Conservation (phyloP, 2,329 filamentous ascomycete genomes). For the Diplocarpon rosae region DNA sequence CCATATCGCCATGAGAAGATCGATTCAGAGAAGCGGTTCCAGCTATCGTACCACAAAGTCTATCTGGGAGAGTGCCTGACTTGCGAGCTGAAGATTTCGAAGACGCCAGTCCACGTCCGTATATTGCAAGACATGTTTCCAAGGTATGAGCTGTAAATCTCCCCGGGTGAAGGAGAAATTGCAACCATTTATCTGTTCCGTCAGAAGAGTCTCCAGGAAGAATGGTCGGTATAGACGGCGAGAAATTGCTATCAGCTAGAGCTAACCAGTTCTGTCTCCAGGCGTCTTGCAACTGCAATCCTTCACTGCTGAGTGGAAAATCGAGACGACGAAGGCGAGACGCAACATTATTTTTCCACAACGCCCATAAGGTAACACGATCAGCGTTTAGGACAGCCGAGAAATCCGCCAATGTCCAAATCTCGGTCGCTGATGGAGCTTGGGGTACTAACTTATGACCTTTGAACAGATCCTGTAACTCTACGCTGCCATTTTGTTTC, state of each 20-base stretch:
- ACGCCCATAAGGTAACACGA: slow-evolving; percentile 55
- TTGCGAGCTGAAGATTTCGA: slow-evolving; percentile 33
- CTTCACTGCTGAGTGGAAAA: slow-evolving; percentile 42
- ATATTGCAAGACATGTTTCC: slow-evolving; percentile 73
- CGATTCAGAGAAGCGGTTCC: slow-evolving; percentile 56
- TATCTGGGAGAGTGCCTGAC: slow-evolving; percentile 56
- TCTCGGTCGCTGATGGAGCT: slow-evolving; percentile 53
- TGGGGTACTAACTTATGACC: slow-evolving; percentile 54
- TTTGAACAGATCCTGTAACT: slow-evolving; percentile 63
- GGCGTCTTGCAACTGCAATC: slow-evolving; percentile 19
- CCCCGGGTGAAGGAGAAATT: slow-evolving; percentile 72
- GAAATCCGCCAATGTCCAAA: slow-evolving; percentile 76
- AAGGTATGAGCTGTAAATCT: slow-evolving; percentile 70
- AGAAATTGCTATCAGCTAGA: slow-evolving; percentile 39
- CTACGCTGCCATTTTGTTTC: slow-evolving; percentile 46
- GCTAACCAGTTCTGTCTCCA: slow-evolving; percentile 63
- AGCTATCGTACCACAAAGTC: slow-evolving; percentile 61
- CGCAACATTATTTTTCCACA: slow-evolving; percentile 78
- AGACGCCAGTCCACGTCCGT: slow-evolving; percentile 51
- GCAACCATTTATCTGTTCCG: slow-evolving; percentile 74
- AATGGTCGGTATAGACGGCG: slow-evolving; percentile 40
- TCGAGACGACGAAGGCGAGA: slow-evolving; percentile 65
- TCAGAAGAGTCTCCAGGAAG: slow-evolving; percentile 55
- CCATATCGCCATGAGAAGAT: slow-evolving; percentile 50
- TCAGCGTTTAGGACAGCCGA: slow-evolving; percentile 43